Evolutionary conservation across 345 rosid species (phyloP).

Genomic region (Laguncularia racemosa): DNA sequence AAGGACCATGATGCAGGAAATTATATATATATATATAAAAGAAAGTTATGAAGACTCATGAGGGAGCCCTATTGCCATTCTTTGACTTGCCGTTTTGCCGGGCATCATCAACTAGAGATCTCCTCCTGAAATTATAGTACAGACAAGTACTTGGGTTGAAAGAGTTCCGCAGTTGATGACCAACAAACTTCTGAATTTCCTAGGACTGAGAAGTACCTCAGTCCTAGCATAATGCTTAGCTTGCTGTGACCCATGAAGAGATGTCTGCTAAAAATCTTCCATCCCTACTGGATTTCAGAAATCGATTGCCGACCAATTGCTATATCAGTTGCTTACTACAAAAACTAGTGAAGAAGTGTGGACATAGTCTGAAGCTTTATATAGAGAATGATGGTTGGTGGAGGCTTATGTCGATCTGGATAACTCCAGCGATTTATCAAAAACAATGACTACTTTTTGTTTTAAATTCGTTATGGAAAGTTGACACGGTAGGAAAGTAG

Average conservation of each 20-base stretch:
- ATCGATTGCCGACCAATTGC: background rate
- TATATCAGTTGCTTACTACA: background rate
- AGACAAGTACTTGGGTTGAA: background rate
- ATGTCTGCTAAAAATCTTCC: no score
- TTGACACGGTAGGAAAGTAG: no score
- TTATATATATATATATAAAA: background rate
- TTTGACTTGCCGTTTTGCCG: slow-evolving; percentile 1
- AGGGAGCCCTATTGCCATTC: background rate
- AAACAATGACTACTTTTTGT: background rate
- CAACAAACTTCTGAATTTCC: background rate
- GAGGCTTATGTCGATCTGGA: background rate
- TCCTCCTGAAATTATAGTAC: no score
- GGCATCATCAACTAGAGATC: background rate
- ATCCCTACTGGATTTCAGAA: background rate
- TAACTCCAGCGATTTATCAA: background rate
- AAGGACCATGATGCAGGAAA: background rate
- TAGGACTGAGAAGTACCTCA: no score
- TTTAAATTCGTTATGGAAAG: background rate
- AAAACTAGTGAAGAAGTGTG: background rate
- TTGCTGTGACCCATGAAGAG: no score
- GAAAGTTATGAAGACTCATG: background rate
- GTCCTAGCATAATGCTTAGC: no score
- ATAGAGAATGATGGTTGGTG: background rate
- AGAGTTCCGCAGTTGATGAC: background rate
- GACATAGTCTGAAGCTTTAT: background rate